A percentile compares a stretch with the other conserved stretches of the same genome.
These are phyloP conservation scores for Podila verticillata DNA, from an alignment of 192 early-diverging fungal genomes.

Conservation along the genomic window DNA sequence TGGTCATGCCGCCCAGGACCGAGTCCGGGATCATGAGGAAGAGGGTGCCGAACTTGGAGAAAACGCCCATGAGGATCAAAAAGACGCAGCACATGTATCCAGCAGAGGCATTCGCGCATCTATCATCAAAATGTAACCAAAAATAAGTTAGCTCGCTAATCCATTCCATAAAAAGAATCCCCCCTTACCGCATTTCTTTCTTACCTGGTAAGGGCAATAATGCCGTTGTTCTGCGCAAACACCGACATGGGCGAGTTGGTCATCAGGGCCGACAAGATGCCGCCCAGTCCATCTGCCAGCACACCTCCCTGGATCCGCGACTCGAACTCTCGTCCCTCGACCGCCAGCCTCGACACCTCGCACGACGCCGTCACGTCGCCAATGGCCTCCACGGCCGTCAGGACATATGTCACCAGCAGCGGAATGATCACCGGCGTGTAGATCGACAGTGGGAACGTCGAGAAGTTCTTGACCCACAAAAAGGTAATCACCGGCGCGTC, in stretches of 20 bases:
- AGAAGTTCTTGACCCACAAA: slow-evolving; percentile 60
- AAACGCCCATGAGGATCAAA: slow-evolving; percentile 60
- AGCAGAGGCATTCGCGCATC: slow-evolving; percentile 57
- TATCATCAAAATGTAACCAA: background rate
- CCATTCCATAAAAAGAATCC: background rate
- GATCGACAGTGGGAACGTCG: slow-evolving; percentile 63
- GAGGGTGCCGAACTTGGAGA: slow-evolving; percentile 61
- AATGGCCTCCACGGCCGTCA: slow-evolving; percentile 59
- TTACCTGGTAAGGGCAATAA: slow-evolving; percentile 63
- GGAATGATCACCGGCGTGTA: slow-evolving; percentile 60
- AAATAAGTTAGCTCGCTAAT: background rate
- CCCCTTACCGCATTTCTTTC: too few species aligned
- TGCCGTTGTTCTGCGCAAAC: slow-evolving; percentile 67
- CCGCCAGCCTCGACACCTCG: slow-evolving; percentile 61
- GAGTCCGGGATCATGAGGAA: slow-evolving; percentile 57
- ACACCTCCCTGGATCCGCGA: slow-evolving; percentile 63
- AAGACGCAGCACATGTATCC: slow-evolving; percentile 61
- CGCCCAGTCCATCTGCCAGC: slow-evolving; percentile 62
- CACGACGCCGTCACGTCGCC: slow-evolving; percentile 65
- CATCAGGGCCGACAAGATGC: slow-evolving; percentile 61
- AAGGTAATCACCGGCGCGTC: slow-evolving; percentile 60
- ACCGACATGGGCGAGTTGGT: slow-evolving; percentile 63
- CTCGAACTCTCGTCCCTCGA: slow-evolving; percentile 60
- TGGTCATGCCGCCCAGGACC: slow-evolving; percentile 65
- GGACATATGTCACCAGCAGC: slow-evolving; percentile 55